Conservation (phyloP, 2,329 filamentous ascomycete genomes). For the Penicillium sp. region DNA sequence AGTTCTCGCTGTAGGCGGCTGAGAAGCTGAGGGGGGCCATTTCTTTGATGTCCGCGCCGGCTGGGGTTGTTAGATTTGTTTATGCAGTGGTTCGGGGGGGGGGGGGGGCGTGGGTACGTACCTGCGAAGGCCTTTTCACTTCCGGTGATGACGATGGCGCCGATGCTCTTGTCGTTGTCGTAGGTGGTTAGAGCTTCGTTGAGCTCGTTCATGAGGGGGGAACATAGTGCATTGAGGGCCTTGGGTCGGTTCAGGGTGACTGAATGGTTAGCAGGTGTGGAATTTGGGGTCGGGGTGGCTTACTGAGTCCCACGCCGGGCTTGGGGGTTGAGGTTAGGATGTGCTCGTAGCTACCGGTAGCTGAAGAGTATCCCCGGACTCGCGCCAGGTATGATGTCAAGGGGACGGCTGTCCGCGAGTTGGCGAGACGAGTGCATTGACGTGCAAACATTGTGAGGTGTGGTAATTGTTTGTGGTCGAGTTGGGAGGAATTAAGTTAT, state of each 20-base stretch:
- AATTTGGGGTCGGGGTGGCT: not conserved
- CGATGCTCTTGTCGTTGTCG: conserved; percentile 69
- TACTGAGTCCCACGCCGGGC: conserved; percentile 89
- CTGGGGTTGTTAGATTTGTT: conserved; percentile 37
- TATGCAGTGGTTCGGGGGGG: not conserved
- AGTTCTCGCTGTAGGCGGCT: conserved; percentile 82
- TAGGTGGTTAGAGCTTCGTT: conserved; percentile 74
- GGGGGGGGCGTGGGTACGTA: conserved; percentile 23
- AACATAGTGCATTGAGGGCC: conserved; percentile 90
- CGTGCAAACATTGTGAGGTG: conserved; percentile 41
- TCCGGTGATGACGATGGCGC: conserved; percentile 82
- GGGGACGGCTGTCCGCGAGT: conserved; percentile 52
- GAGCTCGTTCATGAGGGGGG: conserved; percentile 86
- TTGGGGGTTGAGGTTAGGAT: conserved; percentile 80
- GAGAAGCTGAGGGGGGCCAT: conserved; percentile 93
- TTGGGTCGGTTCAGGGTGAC: conserved; percentile 93
- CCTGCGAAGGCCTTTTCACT: conserved; percentile 84
- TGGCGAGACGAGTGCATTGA: conserved; percentile 62
- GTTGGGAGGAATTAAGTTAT: not conserved
- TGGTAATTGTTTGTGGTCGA: not conserved
- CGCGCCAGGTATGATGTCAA: conserved; percentile 40
- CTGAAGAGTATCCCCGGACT: conserved; percentile 45
- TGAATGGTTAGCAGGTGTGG: conserved; percentile 37
- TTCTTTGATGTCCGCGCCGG: conserved; percentile 98
- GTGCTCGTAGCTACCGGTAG: conserved; percentile 67